phyloP scores from a whole-genome alignment of 768 basidiomycete genomes.

The Termitomyces sp. region DNA sequence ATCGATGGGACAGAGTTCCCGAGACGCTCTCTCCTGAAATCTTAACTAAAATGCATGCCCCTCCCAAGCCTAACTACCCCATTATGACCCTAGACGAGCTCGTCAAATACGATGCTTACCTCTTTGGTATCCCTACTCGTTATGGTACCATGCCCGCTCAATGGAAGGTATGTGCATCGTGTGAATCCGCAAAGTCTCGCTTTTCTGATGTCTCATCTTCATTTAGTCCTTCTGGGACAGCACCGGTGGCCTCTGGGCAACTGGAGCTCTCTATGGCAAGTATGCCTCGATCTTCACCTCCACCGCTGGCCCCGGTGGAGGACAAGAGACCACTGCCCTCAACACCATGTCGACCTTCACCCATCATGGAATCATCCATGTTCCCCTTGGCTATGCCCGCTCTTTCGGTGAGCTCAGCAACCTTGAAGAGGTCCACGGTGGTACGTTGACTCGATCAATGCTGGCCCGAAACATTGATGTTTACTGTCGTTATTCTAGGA shows the following conservation, averaged over 20 bases:
- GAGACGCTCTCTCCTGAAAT: conserved; percentile 75
- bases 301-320: conserved; percentile 69
- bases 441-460: conserved; percentile 27
- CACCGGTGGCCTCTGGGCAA: conserved; percentile 61
- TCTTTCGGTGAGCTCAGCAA: conserved; percentile 34
- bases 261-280: conserved; percentile 64
- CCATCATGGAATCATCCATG: conserved; percentile 70
- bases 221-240: conserved; percentile 71
- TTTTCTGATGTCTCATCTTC: not conserved
- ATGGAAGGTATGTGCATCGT: conserved; percentile 48
- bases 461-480: not conserved
- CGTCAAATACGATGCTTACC: conserved; percentile 57
- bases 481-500: conserved; percentile 29
- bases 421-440: conserved; percentile 52
- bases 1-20: conserved; percentile 41
- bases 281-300: conserved; percentile 71
- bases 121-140: conserved; percentile 76
- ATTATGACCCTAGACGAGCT: conserved; percentile 52
- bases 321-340: conserved; percentile 63
- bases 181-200: not conserved
- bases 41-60: conserved; percentile 60
- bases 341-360: conserved; percentile 49
- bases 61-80: conserved; percentile 66
- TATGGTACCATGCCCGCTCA: conserved; percentile 80
- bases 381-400: conserved; percentile 66